Evolutionary conservation across 352 stramenopile species (phyloP).

Genomic region (Globisporangium uncinulatum): DNA sequence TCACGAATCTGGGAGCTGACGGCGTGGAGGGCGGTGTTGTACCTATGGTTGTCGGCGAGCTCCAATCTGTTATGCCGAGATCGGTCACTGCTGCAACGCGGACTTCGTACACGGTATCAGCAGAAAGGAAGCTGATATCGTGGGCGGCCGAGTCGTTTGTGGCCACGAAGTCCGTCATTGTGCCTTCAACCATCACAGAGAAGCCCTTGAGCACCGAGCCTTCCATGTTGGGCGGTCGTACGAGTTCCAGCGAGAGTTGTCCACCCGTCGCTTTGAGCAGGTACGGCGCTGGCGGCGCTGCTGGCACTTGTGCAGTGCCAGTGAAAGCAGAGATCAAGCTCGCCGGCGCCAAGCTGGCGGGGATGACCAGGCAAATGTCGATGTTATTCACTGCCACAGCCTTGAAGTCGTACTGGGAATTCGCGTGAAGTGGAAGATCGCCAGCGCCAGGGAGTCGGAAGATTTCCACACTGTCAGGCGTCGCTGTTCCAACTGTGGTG

Average conservation of each 20-base stretch:
- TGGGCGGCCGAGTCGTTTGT: conserved; percentile 20
- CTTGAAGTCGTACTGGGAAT: conserved; percentile 46
- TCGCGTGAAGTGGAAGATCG: conserved; percentile 21
- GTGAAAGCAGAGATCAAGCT: conserved; percentile 21
- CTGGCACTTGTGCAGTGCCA: conserved; percentile 23
- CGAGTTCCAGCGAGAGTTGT: conserved; percentile 35
- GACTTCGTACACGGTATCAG: conserved; percentile 26
- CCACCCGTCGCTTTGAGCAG: conserved; percentile 48
- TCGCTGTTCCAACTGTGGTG: conserved; percentile 17
- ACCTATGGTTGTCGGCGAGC: conserved; percentile 16
- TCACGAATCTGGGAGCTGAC: conserved; percentile 13
- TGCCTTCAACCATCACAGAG: conserved; percentile 23
- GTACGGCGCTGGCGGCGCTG: conserved; percentile 32
- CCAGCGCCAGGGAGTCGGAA: conserved; percentile 16
- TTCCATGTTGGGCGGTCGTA: conserved; percentile 46
- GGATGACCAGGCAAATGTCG: conserved; percentile 33
- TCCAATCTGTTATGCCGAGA: conserved; percentile 33
- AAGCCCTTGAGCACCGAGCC: conserved; percentile 41
- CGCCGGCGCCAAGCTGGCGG: conserved; percentile 11
- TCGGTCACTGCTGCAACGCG: conserved; percentile 33
- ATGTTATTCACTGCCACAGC: conserved; percentile 38
- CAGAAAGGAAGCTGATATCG: conserved; percentile 22
- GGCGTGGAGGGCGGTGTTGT: conserved; percentile 26
- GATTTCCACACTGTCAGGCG: conserved; percentile 28
- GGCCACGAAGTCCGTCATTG: conserved; percentile 12